Percentiles rank a stretch among this genome's conserved stretches.
Evolutionary conservation across 2,329 filamentous ascomycete genomes (phyloP).

Genomic region (Amylocarpus encephaloides): DNA sequence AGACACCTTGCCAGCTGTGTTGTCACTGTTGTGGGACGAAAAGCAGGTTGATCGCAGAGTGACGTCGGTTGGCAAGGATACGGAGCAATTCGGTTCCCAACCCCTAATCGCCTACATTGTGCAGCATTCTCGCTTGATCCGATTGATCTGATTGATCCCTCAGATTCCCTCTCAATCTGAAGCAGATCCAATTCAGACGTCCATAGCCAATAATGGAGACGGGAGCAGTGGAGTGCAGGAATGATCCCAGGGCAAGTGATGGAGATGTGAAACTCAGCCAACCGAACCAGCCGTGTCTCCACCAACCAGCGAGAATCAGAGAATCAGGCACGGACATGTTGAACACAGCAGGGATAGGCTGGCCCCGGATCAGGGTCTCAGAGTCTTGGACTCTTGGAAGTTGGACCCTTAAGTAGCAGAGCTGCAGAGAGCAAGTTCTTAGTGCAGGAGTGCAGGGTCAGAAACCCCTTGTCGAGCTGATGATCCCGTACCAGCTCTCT

Average conservation of each 20-base stretch:
- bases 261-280: slow-evolving; percentile 2
- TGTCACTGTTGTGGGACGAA: too few species aligned
- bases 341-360: neutral
- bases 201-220: neutral
- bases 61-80: slow-evolving; percentile 1
- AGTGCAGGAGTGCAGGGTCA: too few species aligned
- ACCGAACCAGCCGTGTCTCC: neutral
- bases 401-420: too few species aligned
- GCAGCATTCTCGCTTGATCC: neutral
- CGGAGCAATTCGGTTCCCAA: neutral
- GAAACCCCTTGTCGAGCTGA: slow-evolving; percentile 5
- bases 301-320: neutral
- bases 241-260: neutral
- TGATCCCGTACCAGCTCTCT: slow-evolving; percentile 1
- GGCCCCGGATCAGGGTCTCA: neutral
- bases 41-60: neutral
- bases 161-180: neutral
- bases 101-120: neutral
- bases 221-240: neutral
- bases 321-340: neutral
- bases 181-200: neutral
- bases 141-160: too few species aligned
- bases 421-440: too few species aligned
- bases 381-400: neutral
- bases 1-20: neutral